Conservation (phyloP, 768 basidiomycete genomes). For the Amanita subjunquillea region DNA sequence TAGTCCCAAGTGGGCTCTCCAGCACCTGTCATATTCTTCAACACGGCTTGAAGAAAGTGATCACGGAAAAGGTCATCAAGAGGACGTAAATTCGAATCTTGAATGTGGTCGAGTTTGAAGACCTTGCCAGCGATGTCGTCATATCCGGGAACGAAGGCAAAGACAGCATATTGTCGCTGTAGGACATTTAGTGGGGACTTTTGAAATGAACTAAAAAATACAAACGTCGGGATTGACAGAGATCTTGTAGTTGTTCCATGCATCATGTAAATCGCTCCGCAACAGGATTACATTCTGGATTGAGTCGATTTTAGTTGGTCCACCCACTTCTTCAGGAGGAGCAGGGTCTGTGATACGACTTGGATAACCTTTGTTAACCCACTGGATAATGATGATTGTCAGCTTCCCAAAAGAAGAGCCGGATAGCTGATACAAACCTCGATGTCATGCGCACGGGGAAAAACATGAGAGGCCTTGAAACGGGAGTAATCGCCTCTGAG, state of each 20-base stretch:
- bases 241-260: neutral
- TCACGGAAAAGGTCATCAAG: neutral
- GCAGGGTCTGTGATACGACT: neutral
- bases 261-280: neutral
- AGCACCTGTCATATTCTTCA: neutral
- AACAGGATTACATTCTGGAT: neutral
- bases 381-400: too few relatives aligned
- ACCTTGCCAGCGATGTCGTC: neutral
- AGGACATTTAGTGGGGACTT: neutral
- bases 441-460: too few relatives aligned
- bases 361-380: neutral
- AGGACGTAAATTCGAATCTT: neutral
- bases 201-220: neutral
- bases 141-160: neutral
- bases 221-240: neutral
- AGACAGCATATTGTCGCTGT: neutral
- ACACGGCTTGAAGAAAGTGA: neutral
- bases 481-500: too few relatives aligned
- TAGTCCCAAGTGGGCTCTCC: neutral
- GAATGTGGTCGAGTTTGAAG: too few relatives aligned
- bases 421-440: too few relatives aligned
- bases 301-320: neutral
- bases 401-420: too few relatives aligned
- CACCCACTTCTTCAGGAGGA: neutral
- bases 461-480: too few relatives aligned